Percentiles rank a stretch among this genome's conserved stretches.
Evolutionary conservation across 306 rosid genomes (phyloP).

Genomic region (Castanopsis chinensis): DNA sequence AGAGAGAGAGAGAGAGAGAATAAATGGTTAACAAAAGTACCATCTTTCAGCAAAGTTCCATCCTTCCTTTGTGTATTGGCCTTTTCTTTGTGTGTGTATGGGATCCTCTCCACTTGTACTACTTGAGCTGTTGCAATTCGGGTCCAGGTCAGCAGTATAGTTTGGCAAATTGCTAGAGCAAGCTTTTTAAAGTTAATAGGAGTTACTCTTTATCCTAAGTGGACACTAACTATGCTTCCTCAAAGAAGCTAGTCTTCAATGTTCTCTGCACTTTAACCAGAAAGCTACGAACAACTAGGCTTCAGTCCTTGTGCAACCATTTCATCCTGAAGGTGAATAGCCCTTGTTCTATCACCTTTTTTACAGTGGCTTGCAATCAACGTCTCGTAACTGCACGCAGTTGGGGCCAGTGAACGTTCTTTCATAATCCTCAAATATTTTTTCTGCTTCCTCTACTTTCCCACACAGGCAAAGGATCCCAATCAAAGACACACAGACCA

Average conservation of each 20-base stretch:
- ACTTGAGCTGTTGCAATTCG: too few species aligned
- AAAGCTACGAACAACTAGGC: constrained; percentile 2
- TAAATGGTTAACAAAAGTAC: too few species aligned
- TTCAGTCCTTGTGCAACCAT: not conserved
- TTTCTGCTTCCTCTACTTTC: constrained; percentile 32
- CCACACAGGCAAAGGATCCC: constrained; percentile 4
- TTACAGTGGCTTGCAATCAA: constrained; percentile 36
- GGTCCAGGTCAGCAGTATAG: too few species aligned
- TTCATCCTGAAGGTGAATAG: too few species aligned
- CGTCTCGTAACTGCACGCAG: constrained; percentile 32
- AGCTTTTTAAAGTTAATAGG: too few species aligned
- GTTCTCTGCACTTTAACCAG: not conserved
- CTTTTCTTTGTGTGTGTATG: too few species aligned
- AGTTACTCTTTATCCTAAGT: not conserved
- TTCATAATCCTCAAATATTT: constrained; percentile 58
- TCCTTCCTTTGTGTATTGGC: too few species aligned
- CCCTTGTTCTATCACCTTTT: constrained; percentile 13
- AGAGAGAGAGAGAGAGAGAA: too few species aligned
- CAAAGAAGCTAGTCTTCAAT: constrained; percentile 9
- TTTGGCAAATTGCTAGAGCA: too few species aligned
- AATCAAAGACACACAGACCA: constrained; percentile 44
- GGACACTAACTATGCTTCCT: not conserved
- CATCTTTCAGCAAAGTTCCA: too few species aligned
- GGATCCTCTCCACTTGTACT: too few species aligned
- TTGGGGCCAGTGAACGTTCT: constrained; percentile 44